These are phyloP conservation scores for Paraphoma sp. DNA, from an alignment of 2,329 filamentous ascomycete species.

Conservation along the genomic window DNA sequence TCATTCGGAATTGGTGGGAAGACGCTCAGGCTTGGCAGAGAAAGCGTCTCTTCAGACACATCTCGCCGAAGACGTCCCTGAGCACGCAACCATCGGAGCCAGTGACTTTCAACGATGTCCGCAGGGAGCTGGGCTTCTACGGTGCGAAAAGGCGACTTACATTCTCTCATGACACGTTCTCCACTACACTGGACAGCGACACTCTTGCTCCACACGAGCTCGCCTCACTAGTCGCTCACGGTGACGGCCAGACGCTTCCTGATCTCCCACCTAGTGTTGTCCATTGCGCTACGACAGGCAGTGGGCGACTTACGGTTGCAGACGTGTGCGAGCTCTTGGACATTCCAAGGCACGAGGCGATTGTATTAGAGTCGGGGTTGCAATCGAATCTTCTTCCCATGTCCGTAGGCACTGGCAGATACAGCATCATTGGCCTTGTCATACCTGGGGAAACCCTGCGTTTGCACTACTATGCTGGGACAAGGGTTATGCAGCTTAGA, in stretches of 20 bases:
- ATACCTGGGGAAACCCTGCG: slow-evolving; percentile 58
- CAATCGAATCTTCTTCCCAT: slow-evolving; percentile 49
- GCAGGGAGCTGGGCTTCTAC: slow-evolving; percentile 22
- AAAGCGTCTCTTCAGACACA: slow-evolving; percentile 20
- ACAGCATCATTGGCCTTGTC: slow-evolving; percentile 76
- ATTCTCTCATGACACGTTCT: slow-evolving; percentile 8
- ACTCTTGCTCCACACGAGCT: slow-evolving; percentile 27
- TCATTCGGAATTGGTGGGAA: slow-evolving; percentile 79
- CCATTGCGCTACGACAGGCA: slow-evolving; percentile 43
- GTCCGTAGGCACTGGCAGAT: slow-evolving; percentile 63
- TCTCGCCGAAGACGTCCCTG: slow-evolving; percentile 10
- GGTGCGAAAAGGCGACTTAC: slow-evolving; percentile 10
- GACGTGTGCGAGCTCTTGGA: slow-evolving; percentile 47
- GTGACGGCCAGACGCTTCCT: slow-evolving; percentile 29
- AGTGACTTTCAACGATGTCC: slow-evolving; percentile 26
- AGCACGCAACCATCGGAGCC: slow-evolving; percentile 16
- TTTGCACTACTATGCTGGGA: slow-evolving; percentile 42
- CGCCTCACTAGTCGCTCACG: slow-evolving; percentile 35
- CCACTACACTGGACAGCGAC: slow-evolving; percentile 14
- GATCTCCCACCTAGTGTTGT: slow-evolving; percentile 36
- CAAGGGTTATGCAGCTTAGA: slow-evolving; percentile 34
- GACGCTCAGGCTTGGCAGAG: slow-evolving; percentile 64
- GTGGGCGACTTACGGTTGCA: slow-evolving; percentile 44
- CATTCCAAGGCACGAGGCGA: slow-evolving; percentile 42
- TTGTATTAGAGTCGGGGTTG: slow-evolving; percentile 57